Conservation (phyloP, 2,329 filamentous ascomycete species). For the Diaporthe aspalathi region DNA sequence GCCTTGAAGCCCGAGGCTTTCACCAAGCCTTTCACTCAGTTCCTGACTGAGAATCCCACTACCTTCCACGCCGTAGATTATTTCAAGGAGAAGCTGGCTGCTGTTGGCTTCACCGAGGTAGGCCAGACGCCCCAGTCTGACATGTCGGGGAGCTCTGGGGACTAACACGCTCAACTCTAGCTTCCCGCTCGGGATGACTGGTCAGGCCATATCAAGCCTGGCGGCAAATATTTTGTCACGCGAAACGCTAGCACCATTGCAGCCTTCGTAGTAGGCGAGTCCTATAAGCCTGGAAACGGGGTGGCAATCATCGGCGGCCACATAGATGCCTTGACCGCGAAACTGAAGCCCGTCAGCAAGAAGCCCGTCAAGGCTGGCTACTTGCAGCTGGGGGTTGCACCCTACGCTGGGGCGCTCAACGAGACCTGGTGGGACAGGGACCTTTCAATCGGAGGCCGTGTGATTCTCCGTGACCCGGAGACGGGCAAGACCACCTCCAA, state of each 20-base stretch:
- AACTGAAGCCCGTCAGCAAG: slow-evolving; percentile 89
- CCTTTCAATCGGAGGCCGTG: slow-evolving; percentile 87
- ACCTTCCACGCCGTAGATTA: slow-evolving; percentile 90
- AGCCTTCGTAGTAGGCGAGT: slow-evolving; percentile 83
- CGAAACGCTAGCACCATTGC: slow-evolving; percentile 89
- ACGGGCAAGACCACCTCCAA: slow-evolving; percentile 82
- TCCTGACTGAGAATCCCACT: slow-evolving; percentile 90
- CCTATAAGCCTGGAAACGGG: slow-evolving; percentile 87
- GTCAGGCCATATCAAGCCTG: slow-evolving; percentile 76
- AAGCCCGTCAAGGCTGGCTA: slow-evolving; percentile 89
- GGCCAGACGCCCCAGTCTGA: slow-evolving; percentile 31
- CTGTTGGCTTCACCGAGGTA: slow-evolving; percentile 79
- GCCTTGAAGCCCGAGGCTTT: slow-evolving; percentile 70
- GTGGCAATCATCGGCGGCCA: slow-evolving; percentile 91
- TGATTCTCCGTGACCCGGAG: slow-evolving; percentile 79
- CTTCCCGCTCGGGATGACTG: slow-evolving; percentile 85
- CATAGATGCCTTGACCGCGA: slow-evolving; percentile 90
- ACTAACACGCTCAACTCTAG: slow-evolving; percentile 52
- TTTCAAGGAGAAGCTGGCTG: slow-evolving; percentile 78
- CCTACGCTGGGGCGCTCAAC: slow-evolving; percentile 89
- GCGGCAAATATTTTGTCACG: slow-evolving; percentile 89
- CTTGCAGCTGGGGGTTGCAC: slow-evolving; percentile 88
- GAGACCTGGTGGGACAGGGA: slow-evolving; percentile 98
- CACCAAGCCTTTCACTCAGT: slow-evolving; percentile 86
- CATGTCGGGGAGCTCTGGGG: neutral